Conservation (phyloP, 305 asterid species). For the Rubia balearica region DNA sequence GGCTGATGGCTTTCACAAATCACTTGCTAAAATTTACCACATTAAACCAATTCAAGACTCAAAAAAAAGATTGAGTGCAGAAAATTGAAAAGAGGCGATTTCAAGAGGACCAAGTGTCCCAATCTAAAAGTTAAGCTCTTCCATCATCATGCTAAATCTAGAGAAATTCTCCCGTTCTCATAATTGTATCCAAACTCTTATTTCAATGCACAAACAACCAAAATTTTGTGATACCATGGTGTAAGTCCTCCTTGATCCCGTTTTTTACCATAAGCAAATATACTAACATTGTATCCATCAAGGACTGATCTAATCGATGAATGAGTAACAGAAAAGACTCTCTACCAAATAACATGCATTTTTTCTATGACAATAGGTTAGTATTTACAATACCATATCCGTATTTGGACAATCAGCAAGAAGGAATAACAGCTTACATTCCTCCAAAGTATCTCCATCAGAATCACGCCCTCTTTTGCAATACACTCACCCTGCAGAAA, state of each 20-base stretch:
- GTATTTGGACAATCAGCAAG: not conserved
- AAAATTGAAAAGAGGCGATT: slow-evolving; percentile 1
- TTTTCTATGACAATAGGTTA: too few relatives aligned
- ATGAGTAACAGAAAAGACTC: slow-evolving; percentile 77
- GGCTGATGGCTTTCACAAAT: slow-evolving; percentile 6
- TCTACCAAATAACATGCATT: slow-evolving; percentile 27
- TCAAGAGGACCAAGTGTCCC: not conserved
- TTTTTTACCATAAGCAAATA: slow-evolving; percentile 93
- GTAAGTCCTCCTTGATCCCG: slow-evolving; percentile 91
- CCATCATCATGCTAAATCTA: too few relatives aligned
- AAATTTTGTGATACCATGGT: slow-evolving; percentile 61
- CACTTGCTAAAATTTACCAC: slow-evolving; percentile 7
- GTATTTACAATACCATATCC: not conserved
- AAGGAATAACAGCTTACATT: too few relatives aligned
- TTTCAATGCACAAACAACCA: not conserved
- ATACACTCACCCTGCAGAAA: too few relatives aligned
- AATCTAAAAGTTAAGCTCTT: not conserved
- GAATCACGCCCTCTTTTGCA: not conserved
- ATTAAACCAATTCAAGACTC: not conserved
- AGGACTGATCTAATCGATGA: slow-evolving; percentile 89
- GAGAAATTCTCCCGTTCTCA: not conserved
- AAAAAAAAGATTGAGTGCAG: not conserved
- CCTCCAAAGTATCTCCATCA: too few relatives aligned
- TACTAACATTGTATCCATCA: slow-evolving; percentile 93
- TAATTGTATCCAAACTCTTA: not conserved